Percentiles rank a stretch among this genome's conserved stretches.
Evolutionary conservation across 1,284 basidiomycete species (phyloP).

Genomic region (Entoloma clypeatum): DNA sequence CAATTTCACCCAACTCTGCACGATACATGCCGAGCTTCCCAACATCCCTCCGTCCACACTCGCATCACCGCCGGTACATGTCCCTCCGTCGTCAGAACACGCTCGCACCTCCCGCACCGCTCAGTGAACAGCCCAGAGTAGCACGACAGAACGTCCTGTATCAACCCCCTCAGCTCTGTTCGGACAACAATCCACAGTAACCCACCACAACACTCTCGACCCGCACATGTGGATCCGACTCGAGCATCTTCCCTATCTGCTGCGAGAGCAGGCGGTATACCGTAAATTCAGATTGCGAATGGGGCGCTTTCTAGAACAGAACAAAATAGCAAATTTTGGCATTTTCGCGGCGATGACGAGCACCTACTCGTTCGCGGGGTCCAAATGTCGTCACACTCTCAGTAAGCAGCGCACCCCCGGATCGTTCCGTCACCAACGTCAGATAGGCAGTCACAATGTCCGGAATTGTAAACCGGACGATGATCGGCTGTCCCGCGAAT

Average conservation of each 20-base stretch:
- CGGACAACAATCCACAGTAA: slow-evolving; percentile 1
- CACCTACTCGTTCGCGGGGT: slow-evolving; percentile 59
- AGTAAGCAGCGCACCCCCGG: slow-evolving; percentile 39
- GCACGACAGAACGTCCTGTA: slow-evolving; percentile 45
- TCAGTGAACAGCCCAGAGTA: slow-evolving; percentile 61
- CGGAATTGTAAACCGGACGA: slow-evolving; percentile 52
- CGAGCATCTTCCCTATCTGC: slow-evolving; percentile 55
- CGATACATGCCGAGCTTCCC: slow-evolving; percentile 39
- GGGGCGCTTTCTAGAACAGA: slow-evolving; percentile 52
- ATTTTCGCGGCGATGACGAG: not conserved
- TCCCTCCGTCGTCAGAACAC: slow-evolving; percentile 62
- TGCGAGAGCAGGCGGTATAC: slow-evolving; percentile 65
- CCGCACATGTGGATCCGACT: slow-evolving; percentile 47
- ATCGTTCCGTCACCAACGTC: slow-evolving; percentile 36
- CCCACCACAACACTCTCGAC: slow-evolving; percentile 35
- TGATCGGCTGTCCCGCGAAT: slow-evolving; percentile 27
- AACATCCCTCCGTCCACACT: slow-evolving; percentile 46
- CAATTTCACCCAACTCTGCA: slow-evolving; percentile 15
- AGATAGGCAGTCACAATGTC: slow-evolving; percentile 61
- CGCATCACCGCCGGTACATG: slow-evolving; percentile 69
- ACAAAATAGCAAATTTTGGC: slow-evolving; percentile 2
- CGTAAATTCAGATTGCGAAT: slow-evolving; percentile 61
- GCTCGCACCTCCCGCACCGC: slow-evolving; percentile 52
- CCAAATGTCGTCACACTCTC: slow-evolving; percentile 63
- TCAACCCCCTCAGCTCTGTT: not conserved